Base-by-base conservation (phyloP, 2,329 filamentous ascomycete genomes). In the Sclerotinia trifoliorum region DNA sequence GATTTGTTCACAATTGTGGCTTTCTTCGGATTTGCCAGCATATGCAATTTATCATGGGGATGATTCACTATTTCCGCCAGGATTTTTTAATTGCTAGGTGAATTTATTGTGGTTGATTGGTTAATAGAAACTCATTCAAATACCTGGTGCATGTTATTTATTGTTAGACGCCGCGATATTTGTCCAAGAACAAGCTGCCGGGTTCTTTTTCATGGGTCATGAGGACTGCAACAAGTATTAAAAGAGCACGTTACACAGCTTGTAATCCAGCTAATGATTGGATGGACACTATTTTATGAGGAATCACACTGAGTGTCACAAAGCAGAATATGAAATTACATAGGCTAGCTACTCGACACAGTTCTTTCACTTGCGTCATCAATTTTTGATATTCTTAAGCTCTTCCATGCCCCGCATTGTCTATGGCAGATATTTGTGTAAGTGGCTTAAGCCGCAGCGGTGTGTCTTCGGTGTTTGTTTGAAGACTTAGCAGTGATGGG, bases 191-290 rank as follows among this genome's bases (percentile, higher is more conserved):
- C 46, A 56, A 48, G 21, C 19, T 46, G 65, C n/a, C 52, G 65
- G 49, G 17, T 63, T 48, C 26, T 62, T 42, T 42, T 42, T 44
- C 39, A 63, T 35, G 44, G 56, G 65, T 63, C 65, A 55, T 62
- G 46, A 52, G 64, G 24, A 48, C 19, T 58, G 55, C 8, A 24
- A 44, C 29, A 39, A 17, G 32, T 8, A 58, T 66, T n/a, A 32
- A 44, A 52, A 54, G 39, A 35, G 49, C 19, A 48, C 17, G 21
- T 35, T 46, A 62, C 65, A 67, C 46, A 35, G 21, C 29, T 21
- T 26, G 21, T 46, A 8, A 39, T 39, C 39, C 11, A 13, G 24
- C 21, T 46, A 29, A 52, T 55, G 39, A 55, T 67, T 63, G 24
- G 39, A 49, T 26, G 6, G 13, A 62, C 32, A 52, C 21, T 39